These are phyloP conservation scores for Phytophthora europaea DNA, from an alignment of 352 stramenopile species.

Conservation along the genomic window DNA sequence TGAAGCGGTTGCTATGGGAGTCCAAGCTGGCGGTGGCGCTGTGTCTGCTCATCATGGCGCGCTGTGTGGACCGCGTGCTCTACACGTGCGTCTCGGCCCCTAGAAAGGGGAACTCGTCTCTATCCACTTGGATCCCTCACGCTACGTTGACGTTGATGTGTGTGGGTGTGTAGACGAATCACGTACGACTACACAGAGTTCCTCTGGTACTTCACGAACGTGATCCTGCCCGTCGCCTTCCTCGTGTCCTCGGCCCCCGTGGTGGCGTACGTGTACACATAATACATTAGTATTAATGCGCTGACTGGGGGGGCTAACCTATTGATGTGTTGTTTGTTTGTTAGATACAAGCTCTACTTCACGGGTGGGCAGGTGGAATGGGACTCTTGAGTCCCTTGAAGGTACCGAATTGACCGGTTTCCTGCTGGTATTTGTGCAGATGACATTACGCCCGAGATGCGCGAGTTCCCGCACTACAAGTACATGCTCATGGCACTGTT, in stretches of 20 bases:
- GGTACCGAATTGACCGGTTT: background rate
- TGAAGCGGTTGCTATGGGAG: constrained; percentile 84
- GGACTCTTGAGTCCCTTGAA: background rate
- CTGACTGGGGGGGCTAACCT: background rate
- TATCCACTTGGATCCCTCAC: constrained; percentile 4
- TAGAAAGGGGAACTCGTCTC: background rate
- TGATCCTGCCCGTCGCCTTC: constrained; percentile 85
- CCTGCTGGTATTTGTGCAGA: constrained; percentile 38
- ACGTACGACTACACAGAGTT: constrained; percentile 91
- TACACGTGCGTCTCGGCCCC: constrained; percentile 74
- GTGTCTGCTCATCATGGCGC: constrained; percentile 78
- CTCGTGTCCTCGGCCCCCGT: constrained; percentile 80
- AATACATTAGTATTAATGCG: background rate
- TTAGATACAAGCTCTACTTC: constrained; percentile 86
- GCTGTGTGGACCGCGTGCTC: constrained; percentile 86
- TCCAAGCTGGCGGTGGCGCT: constrained; percentile 87
- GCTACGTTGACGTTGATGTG: background rate
- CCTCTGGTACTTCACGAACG: constrained; percentile 90
- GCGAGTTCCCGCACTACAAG: constrained; percentile 88
- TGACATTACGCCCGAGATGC: constrained; percentile 88
- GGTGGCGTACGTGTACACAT: constrained; percentile 56
- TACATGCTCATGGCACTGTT: constrained; percentile 89
- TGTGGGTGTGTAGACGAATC: constrained; percentile 75
- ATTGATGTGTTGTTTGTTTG: background rate
- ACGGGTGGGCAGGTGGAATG: constrained; percentile 46